Evolutionary conservation across 331 rosid species (phyloP).

Genomic region (Acacia pycnantha): DNA sequence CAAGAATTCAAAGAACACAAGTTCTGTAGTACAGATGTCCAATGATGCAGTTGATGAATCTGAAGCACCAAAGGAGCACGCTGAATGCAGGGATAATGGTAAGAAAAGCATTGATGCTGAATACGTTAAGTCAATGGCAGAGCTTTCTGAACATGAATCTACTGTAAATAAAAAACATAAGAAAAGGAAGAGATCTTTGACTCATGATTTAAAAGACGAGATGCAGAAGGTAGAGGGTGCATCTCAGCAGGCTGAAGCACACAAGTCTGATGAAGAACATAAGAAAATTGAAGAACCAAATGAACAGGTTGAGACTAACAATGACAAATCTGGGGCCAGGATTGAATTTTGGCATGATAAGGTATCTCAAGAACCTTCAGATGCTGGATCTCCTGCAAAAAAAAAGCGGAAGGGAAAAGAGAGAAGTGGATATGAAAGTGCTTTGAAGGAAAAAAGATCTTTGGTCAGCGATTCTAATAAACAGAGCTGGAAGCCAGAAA

Average conservation of each 20-base stretch:
- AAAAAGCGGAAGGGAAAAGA: slow-evolving; percentile 38
- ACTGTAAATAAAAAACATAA: slow-evolving; percentile 34
- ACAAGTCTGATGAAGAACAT: slow-evolving; percentile 27
- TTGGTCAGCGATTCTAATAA: slow-evolving; percentile 31
- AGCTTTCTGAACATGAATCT: slow-evolving; percentile 38
- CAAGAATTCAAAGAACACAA: slow-evolving; percentile 24
- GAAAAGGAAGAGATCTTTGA: slow-evolving; percentile 31
- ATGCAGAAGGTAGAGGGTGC: slow-evolving; percentile 30
- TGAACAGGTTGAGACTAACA: slow-evolving; percentile 20
- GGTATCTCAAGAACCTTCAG: slow-evolving; percentile 37
- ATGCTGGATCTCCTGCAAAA: slow-evolving; percentile 32
- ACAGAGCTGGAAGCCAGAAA: slow-evolving; percentile 30
- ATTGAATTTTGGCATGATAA: slow-evolving; percentile 19
- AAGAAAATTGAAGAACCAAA: slow-evolving; percentile 37
- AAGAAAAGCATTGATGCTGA: slow-evolving; percentile 23
- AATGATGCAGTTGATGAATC: slow-evolving; percentile 30
- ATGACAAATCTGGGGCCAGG: slow-evolving; percentile 27
- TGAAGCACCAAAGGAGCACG: slow-evolving; percentile 38
- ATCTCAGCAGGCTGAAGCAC: slow-evolving; percentile 36
- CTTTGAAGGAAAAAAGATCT: slow-evolving; percentile 15
- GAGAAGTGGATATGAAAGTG: slow-evolving; percentile 21
- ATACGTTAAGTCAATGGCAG: slow-evolving; percentile 25
- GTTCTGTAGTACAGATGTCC: slow-evolving; percentile 24
- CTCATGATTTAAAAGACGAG: slow-evolving; percentile 31
- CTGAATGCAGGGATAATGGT: slow-evolving; percentile 10